Percentiles rank a stretch among this genome's conserved stretches.
phyloP scores from a whole-genome alignment of 305 asterid species.

The Solanum chacoense region DNA sequence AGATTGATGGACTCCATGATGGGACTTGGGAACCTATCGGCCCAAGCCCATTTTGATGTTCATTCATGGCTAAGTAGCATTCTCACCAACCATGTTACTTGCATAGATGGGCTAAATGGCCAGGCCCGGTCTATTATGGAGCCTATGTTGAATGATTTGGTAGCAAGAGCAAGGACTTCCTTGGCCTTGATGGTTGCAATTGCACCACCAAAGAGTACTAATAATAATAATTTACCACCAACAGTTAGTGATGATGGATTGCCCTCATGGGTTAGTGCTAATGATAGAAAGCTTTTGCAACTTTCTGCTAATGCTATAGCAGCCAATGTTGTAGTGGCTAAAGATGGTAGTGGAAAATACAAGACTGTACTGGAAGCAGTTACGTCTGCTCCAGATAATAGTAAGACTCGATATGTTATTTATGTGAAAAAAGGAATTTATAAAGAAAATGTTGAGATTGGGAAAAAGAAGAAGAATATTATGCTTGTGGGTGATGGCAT shows the following conservation, averaged over 20 bases:
- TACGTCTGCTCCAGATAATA: slow-evolving; percentile 30
- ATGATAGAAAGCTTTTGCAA: slow-evolving; percentile 14
- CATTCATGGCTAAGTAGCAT: slow-evolving; percentile 24
- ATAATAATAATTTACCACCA: not conserved
- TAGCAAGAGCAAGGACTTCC: slow-evolving; percentile 8
- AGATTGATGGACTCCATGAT: slow-evolving; percentile 11
- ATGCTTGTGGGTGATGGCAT: slow-evolving; percentile 73
- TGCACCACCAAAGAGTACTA: not conserved
- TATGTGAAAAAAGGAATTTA: slow-evolving; percentile 56
- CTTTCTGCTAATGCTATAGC: not conserved
- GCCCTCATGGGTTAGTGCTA: slow-evolving; percentile 15
- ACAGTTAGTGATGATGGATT: not conserved
- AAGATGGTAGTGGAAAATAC: slow-evolving; percentile 41
- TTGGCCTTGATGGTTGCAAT: slow-evolving; percentile 16
- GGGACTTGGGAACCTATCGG: slow-evolving; percentile 6
- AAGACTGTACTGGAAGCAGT: slow-evolving; percentile 38
- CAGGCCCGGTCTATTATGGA: slow-evolving; percentile 4
- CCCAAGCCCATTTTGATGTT: slow-evolving; percentile 4
- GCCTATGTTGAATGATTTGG: slow-evolving; percentile 8
- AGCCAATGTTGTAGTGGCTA: slow-evolving; percentile 38
- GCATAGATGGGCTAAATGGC: slow-evolving; percentile 11
- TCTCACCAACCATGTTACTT: slow-evolving; percentile 16
- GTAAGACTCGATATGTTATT: slow-evolving; percentile 32
- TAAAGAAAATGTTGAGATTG: slow-evolving; percentile 45
- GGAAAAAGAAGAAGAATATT: slow-evolving; percentile 44